phyloP scores from a whole-genome alignment of 257 asterid species.

The Ophiorrhiza pumila region DNA sequence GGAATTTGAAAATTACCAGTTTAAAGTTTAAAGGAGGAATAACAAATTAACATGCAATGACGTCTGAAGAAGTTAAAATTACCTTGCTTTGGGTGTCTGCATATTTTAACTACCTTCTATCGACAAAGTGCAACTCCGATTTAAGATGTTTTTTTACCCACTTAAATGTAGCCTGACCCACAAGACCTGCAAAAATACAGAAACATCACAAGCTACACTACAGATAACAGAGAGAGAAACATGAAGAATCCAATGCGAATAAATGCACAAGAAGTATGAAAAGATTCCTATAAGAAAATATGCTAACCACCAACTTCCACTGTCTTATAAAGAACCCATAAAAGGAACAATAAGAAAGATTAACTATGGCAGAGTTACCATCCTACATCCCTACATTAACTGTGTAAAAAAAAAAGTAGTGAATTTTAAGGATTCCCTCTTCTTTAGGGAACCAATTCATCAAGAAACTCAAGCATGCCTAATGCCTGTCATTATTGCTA shows the following conservation, averaged over 20 bases:
- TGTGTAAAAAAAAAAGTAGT: background rate
- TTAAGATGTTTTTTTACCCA: constrained; percentile 7
- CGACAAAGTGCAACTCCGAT: constrained; percentile 30
- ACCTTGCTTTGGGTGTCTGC: constrained; percentile 95
- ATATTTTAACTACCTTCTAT: constrained; percentile 42
- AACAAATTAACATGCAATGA: constrained; percentile 18
- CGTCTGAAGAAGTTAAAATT: constrained; percentile 17
- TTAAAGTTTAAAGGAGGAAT: background rate
- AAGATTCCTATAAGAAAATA: background rate
- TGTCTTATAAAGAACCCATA: constrained; percentile 3
- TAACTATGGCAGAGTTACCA: background rate
- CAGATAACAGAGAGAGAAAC: constrained; percentile 24
- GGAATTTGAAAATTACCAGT: background rate
- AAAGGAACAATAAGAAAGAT: background rate
- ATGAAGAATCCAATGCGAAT: constrained; percentile 50
- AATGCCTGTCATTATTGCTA: constrained; percentile 18
- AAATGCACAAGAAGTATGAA: constrained; percentile 39
- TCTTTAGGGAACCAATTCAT: constrained; percentile 6
- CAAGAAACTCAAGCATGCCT: constrained; percentile 16
- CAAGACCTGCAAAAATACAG: constrained; percentile 52
- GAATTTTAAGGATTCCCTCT: constrained; percentile 1
- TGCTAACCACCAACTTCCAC: constrained; percentile 9
- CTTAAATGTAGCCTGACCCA: constrained; percentile 36
- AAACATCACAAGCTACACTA: constrained; percentile 35
- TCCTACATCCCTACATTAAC: background rate